Percentiles rank a stretch among this genome's conserved stretches.
phyloP scores from a whole-genome alignment of 129 eudicot genomes.

The Artemisia annua region DNA sequence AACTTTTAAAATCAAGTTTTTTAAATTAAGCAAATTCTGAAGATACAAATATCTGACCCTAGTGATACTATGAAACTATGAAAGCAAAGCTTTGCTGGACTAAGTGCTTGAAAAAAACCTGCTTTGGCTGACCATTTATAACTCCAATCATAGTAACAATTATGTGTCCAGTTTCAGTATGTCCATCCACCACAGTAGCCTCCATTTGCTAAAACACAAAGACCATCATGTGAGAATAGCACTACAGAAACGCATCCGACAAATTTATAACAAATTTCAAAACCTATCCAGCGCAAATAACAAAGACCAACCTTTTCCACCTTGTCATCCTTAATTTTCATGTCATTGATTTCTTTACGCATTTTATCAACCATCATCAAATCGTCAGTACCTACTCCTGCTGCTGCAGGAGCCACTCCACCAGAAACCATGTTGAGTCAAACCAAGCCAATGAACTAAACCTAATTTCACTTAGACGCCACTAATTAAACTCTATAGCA shows the following conservation, averaged over 20 bases:
- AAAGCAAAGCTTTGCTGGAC: no score
- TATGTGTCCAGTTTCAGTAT: constrained; percentile 64
- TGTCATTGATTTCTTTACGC: constrained; percentile 59
- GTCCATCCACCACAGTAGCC: constrained; percentile 59
- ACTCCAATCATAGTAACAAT: constrained; percentile 69
- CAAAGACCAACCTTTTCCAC: constrained; percentile 48
- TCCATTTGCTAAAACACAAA: constrained; percentile 31
- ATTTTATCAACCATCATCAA: constrained; percentile 48
- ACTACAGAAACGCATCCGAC: not conserved
- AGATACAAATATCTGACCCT: not conserved
- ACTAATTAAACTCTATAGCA: no score
- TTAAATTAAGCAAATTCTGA: not conserved
- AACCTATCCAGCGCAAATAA: not conserved
- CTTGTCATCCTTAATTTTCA: constrained; percentile 61
- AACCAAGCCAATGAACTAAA: no score
- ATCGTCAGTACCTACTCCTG: constrained; percentile 35
- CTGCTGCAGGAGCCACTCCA: constrained; percentile 32
- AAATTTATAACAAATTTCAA: not conserved
- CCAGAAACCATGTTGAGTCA: no score
- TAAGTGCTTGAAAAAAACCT: constrained; percentile 27
- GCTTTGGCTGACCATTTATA: constrained; percentile 64
- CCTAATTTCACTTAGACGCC: no score
- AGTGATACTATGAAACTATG: not conserved
- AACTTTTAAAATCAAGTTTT: no score
- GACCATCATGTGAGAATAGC: not conserved